These are phyloP conservation scores for Solanum virginianum DNA, from an alignment of 257 asterid species.

Conservation along the genomic window DNA sequence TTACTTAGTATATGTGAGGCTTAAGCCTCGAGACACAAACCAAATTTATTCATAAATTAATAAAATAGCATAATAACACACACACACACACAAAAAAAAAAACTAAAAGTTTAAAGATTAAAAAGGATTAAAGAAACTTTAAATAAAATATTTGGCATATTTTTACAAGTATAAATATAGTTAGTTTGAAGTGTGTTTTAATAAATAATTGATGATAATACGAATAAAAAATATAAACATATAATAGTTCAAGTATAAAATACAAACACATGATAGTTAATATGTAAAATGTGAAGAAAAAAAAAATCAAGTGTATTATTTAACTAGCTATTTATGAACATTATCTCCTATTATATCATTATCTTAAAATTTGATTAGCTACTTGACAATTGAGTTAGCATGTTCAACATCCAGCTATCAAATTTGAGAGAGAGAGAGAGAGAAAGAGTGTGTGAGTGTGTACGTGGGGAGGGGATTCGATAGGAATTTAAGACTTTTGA, in stretches of 20 bases:
- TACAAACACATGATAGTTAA: background rate
- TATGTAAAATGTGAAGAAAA: too few relatives aligned
- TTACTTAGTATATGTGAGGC: background rate
- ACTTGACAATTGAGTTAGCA: background rate
- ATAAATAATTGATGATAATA: background rate
- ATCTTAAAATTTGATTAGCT: background rate
- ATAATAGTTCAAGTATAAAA: too few relatives aligned
- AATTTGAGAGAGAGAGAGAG: background rate
- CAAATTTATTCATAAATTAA: background rate
- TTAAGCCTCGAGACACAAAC: background rate
- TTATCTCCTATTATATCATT: background rate
- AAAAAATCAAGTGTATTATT: background rate
- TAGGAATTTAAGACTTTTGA: background rate
- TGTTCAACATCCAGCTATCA: background rate
- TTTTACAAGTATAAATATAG: background rate
- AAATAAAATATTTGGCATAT: background rate
- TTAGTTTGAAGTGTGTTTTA: background rate
- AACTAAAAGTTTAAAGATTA: too few relatives aligned
- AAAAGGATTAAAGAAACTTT: too few relatives aligned
- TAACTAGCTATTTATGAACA: background rate
- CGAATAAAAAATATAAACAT: too few relatives aligned
- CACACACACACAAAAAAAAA: too few relatives aligned
- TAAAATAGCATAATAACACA: background rate
- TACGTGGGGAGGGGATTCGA: background rate
- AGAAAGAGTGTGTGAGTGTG: background rate